These are phyloP conservation scores for Ustilago crameri DNA, from an alignment of 1,284 basidiomycete species.

Conservation along the genomic window DNA sequence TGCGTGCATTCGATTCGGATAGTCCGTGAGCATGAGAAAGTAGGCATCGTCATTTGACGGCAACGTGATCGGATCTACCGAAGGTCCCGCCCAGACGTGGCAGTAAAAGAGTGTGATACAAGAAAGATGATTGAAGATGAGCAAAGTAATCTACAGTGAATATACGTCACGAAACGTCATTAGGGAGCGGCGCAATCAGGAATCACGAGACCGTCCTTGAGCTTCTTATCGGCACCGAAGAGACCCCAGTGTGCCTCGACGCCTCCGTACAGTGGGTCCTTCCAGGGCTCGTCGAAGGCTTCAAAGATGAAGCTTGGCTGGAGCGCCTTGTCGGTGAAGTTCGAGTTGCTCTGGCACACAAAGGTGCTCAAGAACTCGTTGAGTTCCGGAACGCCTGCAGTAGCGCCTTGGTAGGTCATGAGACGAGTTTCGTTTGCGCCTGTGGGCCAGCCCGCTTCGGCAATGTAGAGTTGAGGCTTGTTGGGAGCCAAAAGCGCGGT, in stretches of 20 bases:
- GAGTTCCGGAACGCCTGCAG: conserved; percentile 47
- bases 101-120: too few species aligned
- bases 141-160: conserved; percentile 4
- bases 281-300: conserved; percentile 88
- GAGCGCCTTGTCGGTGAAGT: conserved; percentile 76
- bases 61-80: too few species aligned
- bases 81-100: too few species aligned
- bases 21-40: not conserved
- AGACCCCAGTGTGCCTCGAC: conserved; percentile 75
- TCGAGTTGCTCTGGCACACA: conserved; percentile 84
- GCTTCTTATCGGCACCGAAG: conserved; percentile 38
- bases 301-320: conserved; percentile 69
- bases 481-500: conserved; percentile 71
- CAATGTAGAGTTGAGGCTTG: conserved; percentile 78
- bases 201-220: conserved; percentile 68
- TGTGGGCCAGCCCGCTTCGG: conserved; percentile 93
- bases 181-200: conserved; percentile 69
- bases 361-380: conserved; percentile 80
- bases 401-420: conserved; percentile 39
- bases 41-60: too few species aligned
- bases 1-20: not conserved
- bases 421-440: conserved; percentile 69
- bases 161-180: not conserved
- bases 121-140: too few species aligned
- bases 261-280: conserved; percentile 80